phyloP scores from a whole-genome alignment of 2,329 filamentous ascomycete genomes.

The Fusarium tjaetaba region DNA sequence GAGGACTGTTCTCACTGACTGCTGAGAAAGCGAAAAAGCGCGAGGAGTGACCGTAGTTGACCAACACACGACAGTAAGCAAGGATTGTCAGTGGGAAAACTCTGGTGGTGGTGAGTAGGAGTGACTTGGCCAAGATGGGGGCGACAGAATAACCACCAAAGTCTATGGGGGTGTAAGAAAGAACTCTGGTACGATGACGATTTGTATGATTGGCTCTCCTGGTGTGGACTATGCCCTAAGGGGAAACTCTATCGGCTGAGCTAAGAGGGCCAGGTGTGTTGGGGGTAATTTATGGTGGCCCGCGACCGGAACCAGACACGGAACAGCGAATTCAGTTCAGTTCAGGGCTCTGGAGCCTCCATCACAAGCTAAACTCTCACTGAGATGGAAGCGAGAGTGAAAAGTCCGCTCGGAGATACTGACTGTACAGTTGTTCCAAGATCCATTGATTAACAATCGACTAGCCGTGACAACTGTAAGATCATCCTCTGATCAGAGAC shows the following conservation, averaged over 20 bases:
- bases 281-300: slow-evolving; percentile 10
- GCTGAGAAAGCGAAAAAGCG: background rate
- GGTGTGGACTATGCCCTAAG: background rate
- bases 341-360: background rate
- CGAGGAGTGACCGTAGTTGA: slow-evolving; percentile 10
- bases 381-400: slow-evolving; percentile 6
- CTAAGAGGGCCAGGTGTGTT: slow-evolving; percentile 10
- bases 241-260: background rate
- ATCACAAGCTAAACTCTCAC: background rate
- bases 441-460: background rate
- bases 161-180: background rate
- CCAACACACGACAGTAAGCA: slow-evolving; percentile 10
- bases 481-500: background rate
- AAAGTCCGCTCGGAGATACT: slow-evolving; percentile 16
- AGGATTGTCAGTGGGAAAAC: slow-evolving; percentile 9
- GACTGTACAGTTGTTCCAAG: background rate
- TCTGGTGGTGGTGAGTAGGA: slow-evolving; percentile 12
- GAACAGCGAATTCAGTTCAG: background rate
- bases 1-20: background rate
- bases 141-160: slow-evolving; percentile 34
- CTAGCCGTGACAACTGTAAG: background rate
- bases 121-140: slow-evolving; percentile 14
- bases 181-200: slow-evolving; percentile 5
- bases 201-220: slow-evolving; percentile 14
- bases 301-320: slow-evolving; percentile 3